Evolutionary conservation across 768 basidiomycete genomes (phyloP).

Genomic region (Paxillus involutus): DNA sequence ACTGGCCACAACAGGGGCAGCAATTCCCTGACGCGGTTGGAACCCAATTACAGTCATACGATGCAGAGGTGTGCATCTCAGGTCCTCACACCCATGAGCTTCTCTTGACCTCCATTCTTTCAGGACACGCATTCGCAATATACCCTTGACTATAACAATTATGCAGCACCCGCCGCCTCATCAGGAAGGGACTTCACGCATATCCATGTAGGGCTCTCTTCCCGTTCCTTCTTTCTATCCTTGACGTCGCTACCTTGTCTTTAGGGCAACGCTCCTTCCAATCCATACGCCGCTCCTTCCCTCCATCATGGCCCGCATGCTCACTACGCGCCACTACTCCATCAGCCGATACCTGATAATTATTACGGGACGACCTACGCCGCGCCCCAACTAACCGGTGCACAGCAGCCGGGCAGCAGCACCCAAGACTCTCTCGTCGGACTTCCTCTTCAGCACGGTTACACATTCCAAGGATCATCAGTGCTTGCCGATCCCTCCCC

Average conservation of each 20-base stretch:
- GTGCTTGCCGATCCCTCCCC: neutral
- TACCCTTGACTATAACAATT: neutral
- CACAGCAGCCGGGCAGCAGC: neutral
- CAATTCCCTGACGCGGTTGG: conserved; percentile 2
- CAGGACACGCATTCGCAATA: conserved; percentile 7
- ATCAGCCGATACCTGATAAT: neutral
- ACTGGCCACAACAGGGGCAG: neutral
- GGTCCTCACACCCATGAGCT: neutral
- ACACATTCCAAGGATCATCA: neutral
- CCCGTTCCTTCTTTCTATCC: neutral
- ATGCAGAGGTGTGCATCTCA: conserved; percentile 2
- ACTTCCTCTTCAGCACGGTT: neutral
- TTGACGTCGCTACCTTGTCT: neutral
- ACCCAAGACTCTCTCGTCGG: neutral
- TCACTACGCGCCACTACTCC: neutral
- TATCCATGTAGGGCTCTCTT: conserved; percentile 2
- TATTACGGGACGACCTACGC: neutral
- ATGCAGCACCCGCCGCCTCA: neutral
- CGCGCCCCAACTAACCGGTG: neutral
- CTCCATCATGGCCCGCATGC: neutral
- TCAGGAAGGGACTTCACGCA: conserved; percentile 3
- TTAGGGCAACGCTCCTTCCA: conserved; percentile 8
- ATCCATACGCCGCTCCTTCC: neutral
- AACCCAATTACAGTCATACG: neutral
- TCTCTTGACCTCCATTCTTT: neutral